Base-by-base conservation (phyloP, 2,329 filamentous ascomycete genomes). In the Sodiomyces alkalinus region DNA sequence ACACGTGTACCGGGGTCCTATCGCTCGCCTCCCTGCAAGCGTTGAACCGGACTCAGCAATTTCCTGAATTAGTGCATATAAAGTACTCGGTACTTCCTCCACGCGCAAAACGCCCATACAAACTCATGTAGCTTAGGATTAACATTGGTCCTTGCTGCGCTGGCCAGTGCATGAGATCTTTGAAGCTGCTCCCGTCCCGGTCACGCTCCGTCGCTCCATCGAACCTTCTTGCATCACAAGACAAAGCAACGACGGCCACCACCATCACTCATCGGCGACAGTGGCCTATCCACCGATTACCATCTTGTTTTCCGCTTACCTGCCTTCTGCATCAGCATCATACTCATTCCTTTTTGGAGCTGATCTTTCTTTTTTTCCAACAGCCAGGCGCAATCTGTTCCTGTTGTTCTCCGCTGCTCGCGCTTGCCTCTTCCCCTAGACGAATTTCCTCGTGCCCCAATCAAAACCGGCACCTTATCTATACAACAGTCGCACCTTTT, bases 201-300 rank as follows among this genome's bases (percentile, higher is more conserved):
- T n/a, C n/a, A n/a, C n/a, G n/a, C n/a, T n/a, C n/a, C 30, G 29
- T 30, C 15, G 21, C 18, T 23, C 34, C 36, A 33, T 29, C 43
- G 39, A 46, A 42, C 45, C 42, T 49, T 45, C 39, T 40, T 42
- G 44, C 40, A 44, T 41, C 40, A 40, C 38, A 39, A 39, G 30
- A 30, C 32, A 37, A 36, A 37, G 17, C 20, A 17, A 17, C 27
- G 11, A 29, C 21, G 10, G 14, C 21, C 20, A 14, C 27, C 17
- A 29, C 27, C n/a, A 7, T n/a, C 15, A 15, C 16, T 21, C 27
- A 29, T 29, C 27, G 19, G 23, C 27, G 16, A 30, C 22, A 32
- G 26, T 24, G 19, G 33, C 27, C 16, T 22, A 28, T 33, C 26
- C 29, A 13, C 26, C n/a, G n/a, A n/a, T n/a, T n/a, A n/a, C n/a